Conservation (phyloP, 108 stramenopile species). For the Nannochloropsis oceanica region DNA sequence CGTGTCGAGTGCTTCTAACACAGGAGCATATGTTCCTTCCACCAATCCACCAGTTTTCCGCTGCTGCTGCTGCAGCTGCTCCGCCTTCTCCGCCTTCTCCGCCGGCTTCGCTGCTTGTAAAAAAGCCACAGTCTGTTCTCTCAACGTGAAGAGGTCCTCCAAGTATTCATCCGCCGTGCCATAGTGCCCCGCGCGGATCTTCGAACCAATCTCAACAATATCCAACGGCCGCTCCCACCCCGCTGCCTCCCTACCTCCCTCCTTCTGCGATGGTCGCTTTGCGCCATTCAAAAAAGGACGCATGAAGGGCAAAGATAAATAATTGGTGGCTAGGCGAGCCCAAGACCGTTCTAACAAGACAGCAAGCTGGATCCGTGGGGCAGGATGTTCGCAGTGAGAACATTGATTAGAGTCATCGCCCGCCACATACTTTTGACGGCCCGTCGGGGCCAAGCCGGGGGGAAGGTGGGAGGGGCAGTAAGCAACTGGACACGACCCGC, state of each 20-base stretch:
- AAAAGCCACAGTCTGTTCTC: background rate
- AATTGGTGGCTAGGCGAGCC: background rate
- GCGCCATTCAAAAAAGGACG: background rate
- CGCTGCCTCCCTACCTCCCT: background rate
- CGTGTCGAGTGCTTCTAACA: background rate
- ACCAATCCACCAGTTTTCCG: background rate
- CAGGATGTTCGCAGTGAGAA: background rate
- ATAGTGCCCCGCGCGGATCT: background rate
- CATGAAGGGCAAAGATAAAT: background rate
- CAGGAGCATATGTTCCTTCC: background rate
- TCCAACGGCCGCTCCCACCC: background rate
- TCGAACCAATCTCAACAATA: background rate
- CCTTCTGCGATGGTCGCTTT: background rate
- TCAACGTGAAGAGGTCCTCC: background rate
- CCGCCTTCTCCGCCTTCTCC: background rate
- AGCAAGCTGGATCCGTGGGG: background rate
- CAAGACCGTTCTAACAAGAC: background rate
- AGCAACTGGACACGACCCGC: background rate
- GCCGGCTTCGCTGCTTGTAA: background rate
- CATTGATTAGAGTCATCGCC: background rate
- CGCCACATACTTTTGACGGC: background rate
- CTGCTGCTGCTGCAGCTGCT: background rate
- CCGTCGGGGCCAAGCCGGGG: background rate
- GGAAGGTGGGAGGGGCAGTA: background rate
- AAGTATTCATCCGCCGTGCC: background rate